phyloP scores from a whole-genome alignment of 2,329 filamentous ascomycete genomes.

The Coniochaeta pulveracea region DNA sequence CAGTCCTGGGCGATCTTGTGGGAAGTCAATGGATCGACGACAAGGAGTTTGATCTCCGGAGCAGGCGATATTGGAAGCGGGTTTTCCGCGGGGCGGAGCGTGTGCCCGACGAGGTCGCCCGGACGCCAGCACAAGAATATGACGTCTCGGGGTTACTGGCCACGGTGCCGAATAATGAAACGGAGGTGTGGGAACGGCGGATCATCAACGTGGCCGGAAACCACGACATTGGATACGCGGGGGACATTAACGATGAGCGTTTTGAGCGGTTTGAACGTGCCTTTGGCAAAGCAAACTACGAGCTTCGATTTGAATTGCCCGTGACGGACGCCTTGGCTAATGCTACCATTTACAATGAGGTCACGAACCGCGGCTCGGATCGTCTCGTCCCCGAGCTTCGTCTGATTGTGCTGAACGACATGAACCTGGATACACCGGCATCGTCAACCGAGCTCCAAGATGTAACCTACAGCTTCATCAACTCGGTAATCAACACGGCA shows the following conservation, averaged over 20 bases:
- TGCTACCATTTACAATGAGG: constrained; percentile 28
- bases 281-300: constrained; percentile 88
- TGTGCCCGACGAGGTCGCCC: constrained; percentile 45
- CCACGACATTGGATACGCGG: constrained; percentile 93
- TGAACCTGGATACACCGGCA: constrained; percentile 85
- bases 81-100: constrained; percentile 61
- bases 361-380: constrained; percentile 31
- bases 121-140: constrained; percentile 35
- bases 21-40: constrained; percentile 93
- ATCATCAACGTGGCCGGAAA: constrained; percentile 90
- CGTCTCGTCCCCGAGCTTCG: constrained; percentile 58
- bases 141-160: constrained; percentile 37
- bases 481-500: constrained; percentile 52
- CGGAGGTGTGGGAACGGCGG: constrained; percentile 54
- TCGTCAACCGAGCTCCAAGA: constrained; percentile 55
- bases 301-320: constrained; percentile 60
- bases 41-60: constrained; percentile 67
- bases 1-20: constrained; percentile 80
- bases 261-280: constrained; percentile 70
- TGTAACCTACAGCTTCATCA: constrained; percentile 68
- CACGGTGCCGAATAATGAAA: constrained; percentile 29
- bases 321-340: constrained; percentile 23
- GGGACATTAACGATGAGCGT: constrained; percentile 69
- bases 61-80: constrained; percentile 65
- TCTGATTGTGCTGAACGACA: constrained; percentile 77